phyloP scores from a whole-genome alignment of 2,329 filamentous ascomycete species.

The Exutisphaerella laricina region DNA sequence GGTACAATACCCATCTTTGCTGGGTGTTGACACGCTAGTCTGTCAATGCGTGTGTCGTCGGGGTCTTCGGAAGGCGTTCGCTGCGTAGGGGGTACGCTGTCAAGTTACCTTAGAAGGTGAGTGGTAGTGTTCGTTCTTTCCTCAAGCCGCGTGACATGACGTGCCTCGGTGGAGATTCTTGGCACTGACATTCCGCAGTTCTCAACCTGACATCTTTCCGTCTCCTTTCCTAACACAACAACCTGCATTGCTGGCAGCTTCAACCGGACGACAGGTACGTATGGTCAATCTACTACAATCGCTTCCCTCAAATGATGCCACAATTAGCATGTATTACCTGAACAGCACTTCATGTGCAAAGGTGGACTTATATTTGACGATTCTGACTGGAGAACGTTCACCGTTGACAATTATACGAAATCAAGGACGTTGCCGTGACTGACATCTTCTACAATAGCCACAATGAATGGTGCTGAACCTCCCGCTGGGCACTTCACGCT shows the following conservation, averaged over 20 bases:
- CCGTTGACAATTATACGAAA: background rate
- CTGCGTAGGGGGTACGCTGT: too few species aligned
- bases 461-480: slow-evolving; percentile 42
- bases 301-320: slow-evolving; percentile 32
- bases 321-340: slow-evolving; percentile 47
- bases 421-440: background rate
- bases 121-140: too few species aligned
- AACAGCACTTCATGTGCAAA: slow-evolving; percentile 26
- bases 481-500: slow-evolving; percentile 66
- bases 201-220: too few species aligned
- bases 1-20: slow-evolving; percentile 20
- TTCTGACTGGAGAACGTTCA: slow-evolving; percentile 11
- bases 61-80: too few species aligned
- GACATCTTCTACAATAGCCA: slow-evolving; percentile 4
- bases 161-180: too few species aligned
- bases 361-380: slow-evolving; percentile 23
- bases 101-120: too few species aligned
- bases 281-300: background rate
- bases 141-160: too few species aligned
- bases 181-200: too few species aligned
- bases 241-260: background rate
- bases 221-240: background rate
- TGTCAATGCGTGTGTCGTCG: too few species aligned
- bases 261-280: background rate
- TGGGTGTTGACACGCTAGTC: background rate